Evolutionary conservation across 2,329 filamentous ascomycete species (phyloP).

Genomic region (Scopulariopsis brevicaulis): DNA sequence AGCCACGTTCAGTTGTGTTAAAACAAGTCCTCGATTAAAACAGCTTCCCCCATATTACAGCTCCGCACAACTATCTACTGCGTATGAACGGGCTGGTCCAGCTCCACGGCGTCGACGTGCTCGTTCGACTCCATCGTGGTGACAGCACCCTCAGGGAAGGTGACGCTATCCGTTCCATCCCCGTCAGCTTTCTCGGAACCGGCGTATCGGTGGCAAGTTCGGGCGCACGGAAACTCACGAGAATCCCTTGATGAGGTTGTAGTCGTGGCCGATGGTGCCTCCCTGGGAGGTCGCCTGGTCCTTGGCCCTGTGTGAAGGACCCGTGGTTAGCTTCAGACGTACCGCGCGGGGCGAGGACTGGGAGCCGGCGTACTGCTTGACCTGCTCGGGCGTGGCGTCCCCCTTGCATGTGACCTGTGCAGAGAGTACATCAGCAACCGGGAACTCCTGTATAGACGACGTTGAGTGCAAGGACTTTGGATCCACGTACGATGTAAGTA

Average conservation of each 20-base stretch:
- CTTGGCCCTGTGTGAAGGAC: slow-evolving; percentile 52
- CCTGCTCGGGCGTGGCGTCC: slow-evolving; percentile 51
- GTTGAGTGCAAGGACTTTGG: not conserved
- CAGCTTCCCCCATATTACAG: not conserved
- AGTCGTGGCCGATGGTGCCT: slow-evolving; percentile 76
- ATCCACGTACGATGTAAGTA: slow-evolving; percentile 38
- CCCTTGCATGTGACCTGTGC: slow-evolving; percentile 74
- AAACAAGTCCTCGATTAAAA: not conserved
- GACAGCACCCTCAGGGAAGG: slow-evolving; percentile 57
- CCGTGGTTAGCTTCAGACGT: not conserved
- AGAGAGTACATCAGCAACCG: not conserved
- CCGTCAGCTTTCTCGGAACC: not conserved
- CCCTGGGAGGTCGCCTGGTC: slow-evolving; percentile 62
- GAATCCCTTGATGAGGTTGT: slow-evolving; percentile 83
- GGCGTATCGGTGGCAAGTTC: not conserved
- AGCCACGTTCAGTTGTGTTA: not conserved
- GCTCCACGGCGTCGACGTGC: slow-evolving; percentile 65
- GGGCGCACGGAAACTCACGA: slow-evolving; percentile 49
- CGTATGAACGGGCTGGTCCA: slow-evolving; percentile 57
- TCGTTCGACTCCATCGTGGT: slow-evolving; percentile 55
- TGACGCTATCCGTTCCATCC: slow-evolving; percentile 45
- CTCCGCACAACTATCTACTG: slow-evolving; percentile 41
- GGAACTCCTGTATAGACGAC: slow-evolving; percentile 8
- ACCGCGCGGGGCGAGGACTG: not conserved
- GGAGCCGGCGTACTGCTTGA: slow-evolving; percentile 47